A percentile compares a stretch with the other conserved stretches of the same genome.
Conservation (phyloP, 164 flowering plant genomes). For the Magnolia kwangsiensis region DNA sequence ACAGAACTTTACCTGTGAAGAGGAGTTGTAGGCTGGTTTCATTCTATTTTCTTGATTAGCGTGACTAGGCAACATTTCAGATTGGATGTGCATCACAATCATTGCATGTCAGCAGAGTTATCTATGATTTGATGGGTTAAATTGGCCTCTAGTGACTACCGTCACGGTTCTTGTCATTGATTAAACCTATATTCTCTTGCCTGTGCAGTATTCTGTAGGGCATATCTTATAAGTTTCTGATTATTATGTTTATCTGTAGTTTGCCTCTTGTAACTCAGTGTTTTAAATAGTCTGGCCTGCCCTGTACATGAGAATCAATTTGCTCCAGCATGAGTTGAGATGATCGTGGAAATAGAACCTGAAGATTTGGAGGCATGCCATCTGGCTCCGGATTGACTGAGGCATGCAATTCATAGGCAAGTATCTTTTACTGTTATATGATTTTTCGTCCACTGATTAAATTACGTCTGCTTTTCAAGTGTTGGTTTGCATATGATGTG, state of each 20-base stretch:
- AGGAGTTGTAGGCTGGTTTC: constrained; percentile 5
- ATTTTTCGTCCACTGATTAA: constrained; percentile 21
- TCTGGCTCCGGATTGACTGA: constrained; percentile 21
- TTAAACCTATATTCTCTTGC: background rate
- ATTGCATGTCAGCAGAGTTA: background rate
- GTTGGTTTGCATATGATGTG: constrained; percentile 6
- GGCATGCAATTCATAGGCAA: constrained; percentile 41
- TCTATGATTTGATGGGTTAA: background rate
- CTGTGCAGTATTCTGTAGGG: constrained; percentile 12
- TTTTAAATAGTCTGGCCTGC: constrained; percentile 16
- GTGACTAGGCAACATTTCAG: constrained; percentile 1
- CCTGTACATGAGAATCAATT: constrained; percentile 13
- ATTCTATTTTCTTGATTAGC: background rate
- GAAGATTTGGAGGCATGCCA: constrained; percentile 28
- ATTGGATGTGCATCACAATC: background rate
- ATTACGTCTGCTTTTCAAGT: constrained; percentile 7
- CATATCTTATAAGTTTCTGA: constrained; percentile 1
- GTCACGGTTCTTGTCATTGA: background rate
- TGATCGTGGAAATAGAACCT: constrained; percentile 15
- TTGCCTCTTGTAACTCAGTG: constrained; percentile 8
- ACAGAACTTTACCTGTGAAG: background rate
- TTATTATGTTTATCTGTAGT: constrained; percentile 10
- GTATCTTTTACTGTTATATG: constrained; percentile 32
- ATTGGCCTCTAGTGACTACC: background rate
- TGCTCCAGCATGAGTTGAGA: constrained; percentile 24